A percentile compares a stretch with the other conserved stretches of the same genome.
Conservation (phyloP, 129 eudicot genomes). For the Mikania micrantha region DNA sequence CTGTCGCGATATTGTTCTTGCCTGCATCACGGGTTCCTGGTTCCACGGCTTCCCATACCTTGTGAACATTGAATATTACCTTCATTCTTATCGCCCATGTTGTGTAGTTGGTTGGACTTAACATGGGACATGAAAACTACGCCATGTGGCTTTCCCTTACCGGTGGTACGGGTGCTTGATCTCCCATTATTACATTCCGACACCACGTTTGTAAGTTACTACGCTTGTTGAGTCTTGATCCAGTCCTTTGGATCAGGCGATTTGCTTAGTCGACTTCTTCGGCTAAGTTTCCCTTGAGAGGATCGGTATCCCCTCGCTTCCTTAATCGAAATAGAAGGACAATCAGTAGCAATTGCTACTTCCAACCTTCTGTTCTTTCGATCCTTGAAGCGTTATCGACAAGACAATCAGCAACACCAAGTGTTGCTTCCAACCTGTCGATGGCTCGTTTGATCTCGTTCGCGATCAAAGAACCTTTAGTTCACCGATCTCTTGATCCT, state of each 20-base stretch:
- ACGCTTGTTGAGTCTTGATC: too few species aligned
- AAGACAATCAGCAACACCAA: not conserved
- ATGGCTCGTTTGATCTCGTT: too few species aligned
- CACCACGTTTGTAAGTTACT: too few species aligned
- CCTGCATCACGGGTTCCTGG: too few species aligned
- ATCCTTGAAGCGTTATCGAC: too few species aligned
- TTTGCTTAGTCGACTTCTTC: too few species aligned
- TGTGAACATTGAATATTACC: not conserved
- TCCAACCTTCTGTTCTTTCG: not conserved
- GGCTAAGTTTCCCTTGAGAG: too few species aligned
- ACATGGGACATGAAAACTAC: not conserved
- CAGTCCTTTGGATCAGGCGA: not conserved
- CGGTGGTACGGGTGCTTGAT: not conserved
- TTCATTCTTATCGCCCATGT: not conserved
- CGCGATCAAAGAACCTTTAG: too few species aligned
- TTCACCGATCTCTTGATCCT: too few species aligned
- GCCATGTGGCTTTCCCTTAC: not conserved
- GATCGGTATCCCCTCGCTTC: too few species aligned
- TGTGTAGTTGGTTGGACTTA: not conserved
- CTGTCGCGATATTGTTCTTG: too few species aligned
- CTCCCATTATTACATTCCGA: not conserved
- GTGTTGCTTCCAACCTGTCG: not conserved
- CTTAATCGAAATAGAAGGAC: too few species aligned
- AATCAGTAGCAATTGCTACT: not conserved
- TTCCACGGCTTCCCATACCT: not conserved